Evolutionary conservation across 2,329 filamentous ascomycete genomes (phyloP).

Genomic region (Colletotrichum cuscutae): DNA sequence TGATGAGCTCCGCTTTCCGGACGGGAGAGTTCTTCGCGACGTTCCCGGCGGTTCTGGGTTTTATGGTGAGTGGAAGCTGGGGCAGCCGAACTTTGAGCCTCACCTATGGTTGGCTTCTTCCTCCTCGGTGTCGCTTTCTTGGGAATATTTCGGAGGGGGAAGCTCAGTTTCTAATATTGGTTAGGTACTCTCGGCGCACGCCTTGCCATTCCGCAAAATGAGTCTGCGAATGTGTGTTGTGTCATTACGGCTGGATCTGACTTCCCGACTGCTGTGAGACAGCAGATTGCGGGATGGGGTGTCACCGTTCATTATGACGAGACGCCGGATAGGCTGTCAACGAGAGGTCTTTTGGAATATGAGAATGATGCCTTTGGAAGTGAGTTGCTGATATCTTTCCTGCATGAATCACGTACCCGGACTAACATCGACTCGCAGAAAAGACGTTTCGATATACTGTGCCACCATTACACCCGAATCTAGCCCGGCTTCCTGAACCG

Average conservation of each 20-base stretch:
- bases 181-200: conserved; percentile 29
- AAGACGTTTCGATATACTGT: not conserved
- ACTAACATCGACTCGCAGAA: not conserved
- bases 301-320: not conserved
- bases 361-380: conserved; percentile 17
- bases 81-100: too few species aligned
- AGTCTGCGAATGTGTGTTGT: not conserved
- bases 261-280: not conserved
- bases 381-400: not conserved
- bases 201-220: conserved; percentile 6
- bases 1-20: conserved; percentile 24
- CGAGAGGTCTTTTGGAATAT: conserved; percentile 1
- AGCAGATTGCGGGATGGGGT: conserved; percentile 12
- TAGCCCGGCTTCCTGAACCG: not conserved
- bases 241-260: conserved; percentile 12
- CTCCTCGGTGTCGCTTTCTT: too few species aligned
- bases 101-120: too few species aligned
- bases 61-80: not conserved
- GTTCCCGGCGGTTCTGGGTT: conserved; percentile 26
- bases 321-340: not conserved
- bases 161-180: not conserved
- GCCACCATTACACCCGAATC: not conserved
- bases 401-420: not conserved
- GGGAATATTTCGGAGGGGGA: not conserved
- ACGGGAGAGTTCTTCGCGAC: conserved; percentile 10